A percentile compares a stretch with the other conserved stretches of the same genome.
phyloP scores from a whole-genome alignment of 345 rosid genomes.

The Geranium rotundifolium region DNA sequence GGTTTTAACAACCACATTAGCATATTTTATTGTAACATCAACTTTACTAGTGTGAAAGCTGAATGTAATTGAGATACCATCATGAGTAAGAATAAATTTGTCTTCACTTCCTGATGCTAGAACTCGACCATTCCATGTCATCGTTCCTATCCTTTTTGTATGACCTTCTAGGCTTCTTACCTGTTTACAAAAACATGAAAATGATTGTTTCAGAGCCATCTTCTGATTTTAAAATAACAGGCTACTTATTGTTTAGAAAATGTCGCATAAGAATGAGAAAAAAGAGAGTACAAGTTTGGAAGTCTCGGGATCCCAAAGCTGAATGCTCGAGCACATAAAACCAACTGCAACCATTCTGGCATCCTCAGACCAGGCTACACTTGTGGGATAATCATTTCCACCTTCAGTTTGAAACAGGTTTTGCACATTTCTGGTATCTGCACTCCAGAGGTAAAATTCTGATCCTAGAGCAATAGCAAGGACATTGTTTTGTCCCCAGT shows the following conservation, averaged over 20 bases:
- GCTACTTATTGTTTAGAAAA: neutral
- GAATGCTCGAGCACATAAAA: conserved; percentile 21
- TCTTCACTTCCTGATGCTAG: conserved; percentile 43
- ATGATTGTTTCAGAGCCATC: neutral
- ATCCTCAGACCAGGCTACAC: conserved; percentile 35
- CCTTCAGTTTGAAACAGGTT: conserved; percentile 13
- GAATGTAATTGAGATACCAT: conserved; percentile 21
- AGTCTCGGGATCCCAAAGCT: conserved; percentile 40
- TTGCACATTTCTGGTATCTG: conserved; percentile 10
- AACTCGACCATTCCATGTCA: conserved; percentile 31
- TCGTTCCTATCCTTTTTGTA: conserved; percentile 19
- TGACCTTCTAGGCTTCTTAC: conserved; percentile 32
- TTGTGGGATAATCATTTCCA: conserved; percentile 26
- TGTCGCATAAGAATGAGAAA: neutral
- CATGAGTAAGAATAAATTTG: conserved; percentile 34
- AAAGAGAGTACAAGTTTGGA: conserved; percentile 28
- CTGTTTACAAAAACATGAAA: conserved; percentile 9
- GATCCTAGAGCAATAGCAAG: conserved; percentile 34
- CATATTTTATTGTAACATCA: neutral
- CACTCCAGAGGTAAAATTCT: conserved; percentile 28
- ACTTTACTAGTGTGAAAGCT: neutral
- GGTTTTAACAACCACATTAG: neutral
- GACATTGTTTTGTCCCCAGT: conserved; percentile 39
- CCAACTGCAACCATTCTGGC: conserved; percentile 29
- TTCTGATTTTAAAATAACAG: neutral